These are phyloP conservation scores for Monosporozyma siamensis DNA, from an alignment of 805 yeast species.

Conservation along the genomic window DNA sequence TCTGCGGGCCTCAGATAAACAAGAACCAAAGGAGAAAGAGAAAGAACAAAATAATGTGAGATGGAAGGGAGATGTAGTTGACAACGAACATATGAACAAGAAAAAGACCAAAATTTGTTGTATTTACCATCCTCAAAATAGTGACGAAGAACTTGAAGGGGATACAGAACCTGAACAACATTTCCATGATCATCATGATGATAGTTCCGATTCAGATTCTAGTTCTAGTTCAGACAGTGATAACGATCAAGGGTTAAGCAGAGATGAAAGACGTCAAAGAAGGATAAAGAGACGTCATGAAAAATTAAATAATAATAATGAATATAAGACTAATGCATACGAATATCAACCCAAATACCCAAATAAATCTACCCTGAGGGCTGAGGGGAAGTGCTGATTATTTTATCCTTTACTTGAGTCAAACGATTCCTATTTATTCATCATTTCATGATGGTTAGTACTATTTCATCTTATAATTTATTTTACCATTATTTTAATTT, in stretches of 20 bases:
- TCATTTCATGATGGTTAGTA: background rate
- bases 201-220: slow-evolving; percentile 24
- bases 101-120: slow-evolving; percentile 90
- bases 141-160: slow-evolving; percentile 37
- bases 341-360: slow-evolving; percentile 71
- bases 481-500: background rate
- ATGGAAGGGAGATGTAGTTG: slow-evolving; percentile 82
- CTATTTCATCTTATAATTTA: background rate
- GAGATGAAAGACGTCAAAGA: slow-evolving; percentile 28
- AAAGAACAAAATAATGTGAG: slow-evolving; percentile 42
- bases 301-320: slow-evolving; percentile 17
- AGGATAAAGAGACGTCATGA: slow-evolving; percentile 29
- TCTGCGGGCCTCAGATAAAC: slow-evolving; percentile 3
- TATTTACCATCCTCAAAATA: slow-evolving; percentile 69
- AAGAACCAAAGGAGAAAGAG: slow-evolving; percentile 11
- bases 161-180: slow-evolving; percentile 26
- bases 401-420: background rate
- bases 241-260: slow-evolving; percentile 26
- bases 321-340: slow-evolving; percentile 67
- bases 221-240: slow-evolving; percentile 34
- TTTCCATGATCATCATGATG: slow-evolving; percentile 11
- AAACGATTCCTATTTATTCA: background rate
- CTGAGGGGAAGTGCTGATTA: background rate
- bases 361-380: slow-evolving; percentile 9
- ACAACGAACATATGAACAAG: slow-evolving; percentile 80